Evolutionary conservation across 2,329 filamentous ascomycete genomes (phyloP), one percentile per base, ranked within the genome.

Genomic region (Calonectria hawksworthii): DNA sequence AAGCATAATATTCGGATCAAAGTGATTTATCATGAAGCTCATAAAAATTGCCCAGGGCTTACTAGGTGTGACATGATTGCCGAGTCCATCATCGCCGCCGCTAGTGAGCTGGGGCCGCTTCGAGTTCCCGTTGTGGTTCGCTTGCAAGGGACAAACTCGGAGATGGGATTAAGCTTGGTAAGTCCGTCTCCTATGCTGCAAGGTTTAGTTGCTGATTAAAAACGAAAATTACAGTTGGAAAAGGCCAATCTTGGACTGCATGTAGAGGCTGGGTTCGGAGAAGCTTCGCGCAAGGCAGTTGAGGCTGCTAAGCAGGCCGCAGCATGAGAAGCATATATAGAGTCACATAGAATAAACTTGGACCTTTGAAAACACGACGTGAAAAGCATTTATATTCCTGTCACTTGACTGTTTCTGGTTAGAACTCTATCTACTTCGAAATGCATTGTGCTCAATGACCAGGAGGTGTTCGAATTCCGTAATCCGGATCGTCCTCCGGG

Each of bases 41-140:
- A n/a, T n/a, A 44, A 44, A 21, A n/a, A 1, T 1, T 0, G 0
- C 4, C 1, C 36, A 89, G 88, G 88, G 0, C 87, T 89, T 21
- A 88, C 87, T 2, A 84, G 85, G 44, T 89, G 88, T 38, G 87
- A 88, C 74, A 89, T 89, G 88, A 88, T 90, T 76, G 88, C 88
- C 13, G 85, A 88, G 77, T 87, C 87, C 11, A 88, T 89, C 68
- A 83, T 89, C 26, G 83, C 83, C 0, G 88, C 88, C 1, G 85
- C 85, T 3, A 78, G 75, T 7, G 80, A 86, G 30, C 80, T 86
- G 34, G 85, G 84, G 0, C 79, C 81, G 6, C 82, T 88, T 32
- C 79, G 78, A 3, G 81, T 89, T 5, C 88, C 87, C 0, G 83
- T 89, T 26, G 87, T 89, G 0, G 86, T 88, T 21, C 82, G 88